Percentiles rank a stretch among this genome's conserved stretches.
Evolutionary conservation across 2,329 filamentous ascomycete genomes (phyloP).

Genomic region (Trichophyton mentagrophytes): DNA sequence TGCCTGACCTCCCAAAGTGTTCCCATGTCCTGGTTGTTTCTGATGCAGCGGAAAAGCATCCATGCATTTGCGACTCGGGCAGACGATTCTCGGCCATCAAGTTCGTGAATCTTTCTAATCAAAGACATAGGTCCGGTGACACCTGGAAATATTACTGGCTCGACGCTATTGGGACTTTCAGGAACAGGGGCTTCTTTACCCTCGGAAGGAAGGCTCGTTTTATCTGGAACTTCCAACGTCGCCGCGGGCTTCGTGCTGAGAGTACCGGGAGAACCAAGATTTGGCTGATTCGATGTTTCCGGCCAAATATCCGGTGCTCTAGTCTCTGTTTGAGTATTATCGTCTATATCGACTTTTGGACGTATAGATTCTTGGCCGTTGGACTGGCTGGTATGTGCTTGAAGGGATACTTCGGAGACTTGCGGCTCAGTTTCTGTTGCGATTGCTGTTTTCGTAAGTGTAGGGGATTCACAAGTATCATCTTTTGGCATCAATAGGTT

Average conservation of each 20-base stretch:
- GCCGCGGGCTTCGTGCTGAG: neutral
- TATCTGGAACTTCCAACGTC: neutral
- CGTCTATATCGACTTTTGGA: neutral
- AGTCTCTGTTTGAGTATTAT: neutral
- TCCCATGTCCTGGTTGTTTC: constrained; percentile 36
- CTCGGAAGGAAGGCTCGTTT: neutral
- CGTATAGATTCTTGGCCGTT: neutral
- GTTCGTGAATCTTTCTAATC: constrained; percentile 24
- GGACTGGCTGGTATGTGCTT: neutral
- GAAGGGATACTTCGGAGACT: neutral
- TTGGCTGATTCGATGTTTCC: neutral
- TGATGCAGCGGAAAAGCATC: constrained; percentile 32
- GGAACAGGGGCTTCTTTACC: neutral
- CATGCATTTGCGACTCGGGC: constrained; percentile 28
- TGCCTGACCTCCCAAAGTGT: constrained; percentile 34
- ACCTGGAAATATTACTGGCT: constrained; percentile 18
- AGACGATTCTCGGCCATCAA: constrained; percentile 27
- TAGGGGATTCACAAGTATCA: neutral
- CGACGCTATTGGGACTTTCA: constrained; percentile 5
- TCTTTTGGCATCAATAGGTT: neutral
- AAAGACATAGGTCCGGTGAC: constrained; percentile 22
- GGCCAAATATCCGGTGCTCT: neutral
- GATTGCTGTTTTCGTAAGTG: neutral
- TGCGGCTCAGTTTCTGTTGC: neutral
- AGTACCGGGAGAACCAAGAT: neutral